These are phyloP conservation scores for Trichoderma atrobrunneum DNA, from an alignment of 2,329 filamentous ascomycete genomes.

Conservation along the genomic window DNA sequence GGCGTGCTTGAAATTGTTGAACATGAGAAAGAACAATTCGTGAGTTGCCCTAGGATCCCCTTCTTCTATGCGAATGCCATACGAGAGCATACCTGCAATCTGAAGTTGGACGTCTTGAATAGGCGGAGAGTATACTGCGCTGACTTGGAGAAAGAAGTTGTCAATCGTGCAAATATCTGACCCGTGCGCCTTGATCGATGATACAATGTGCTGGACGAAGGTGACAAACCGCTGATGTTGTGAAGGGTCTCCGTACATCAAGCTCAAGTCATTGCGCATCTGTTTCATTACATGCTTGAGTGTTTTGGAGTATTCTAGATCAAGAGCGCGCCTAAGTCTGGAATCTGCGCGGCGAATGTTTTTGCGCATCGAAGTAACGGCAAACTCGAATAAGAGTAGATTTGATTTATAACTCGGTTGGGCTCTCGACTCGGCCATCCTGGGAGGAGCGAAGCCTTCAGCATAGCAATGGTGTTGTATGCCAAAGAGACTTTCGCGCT, in stretches of 20 bases:
- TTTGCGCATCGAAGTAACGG: conserved; percentile 50
- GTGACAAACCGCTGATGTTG: conserved; percentile 48
- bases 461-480: conserved; percentile 43
- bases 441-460: conserved; percentile 44
- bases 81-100: conserved; percentile 53
- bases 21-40: conserved; percentile 56
- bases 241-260: conserved; percentile 33
- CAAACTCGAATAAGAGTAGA: conserved; percentile 47
- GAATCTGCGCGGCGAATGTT: conserved; percentile 41
- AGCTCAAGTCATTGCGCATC: conserved; percentile 50
- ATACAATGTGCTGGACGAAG: conserved; percentile 53
- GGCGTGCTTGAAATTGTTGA: conserved; percentile 56
- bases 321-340: conserved; percentile 35
- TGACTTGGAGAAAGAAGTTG: conserved; percentile 56
- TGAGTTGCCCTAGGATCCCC: conserved; percentile 46
- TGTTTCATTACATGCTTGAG: conserved; percentile 51
- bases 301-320: conserved; percentile 42
- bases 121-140: conserved; percentile 54
- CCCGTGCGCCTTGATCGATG: conserved; percentile 53
- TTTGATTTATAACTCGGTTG: conserved; percentile 49
- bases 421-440: conserved; percentile 35
- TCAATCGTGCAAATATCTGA: conserved; percentile 54
- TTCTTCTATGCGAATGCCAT: conserved; percentile 53
- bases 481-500: conserved; percentile 50
- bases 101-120: conserved; percentile 55